A percentile compares a stretch with the other conserved stretches of the same genome.
Evolutionary conservation across 1,284 basidiomycete genomes (phyloP).

Genomic region (Stereum hirsutum): DNA sequence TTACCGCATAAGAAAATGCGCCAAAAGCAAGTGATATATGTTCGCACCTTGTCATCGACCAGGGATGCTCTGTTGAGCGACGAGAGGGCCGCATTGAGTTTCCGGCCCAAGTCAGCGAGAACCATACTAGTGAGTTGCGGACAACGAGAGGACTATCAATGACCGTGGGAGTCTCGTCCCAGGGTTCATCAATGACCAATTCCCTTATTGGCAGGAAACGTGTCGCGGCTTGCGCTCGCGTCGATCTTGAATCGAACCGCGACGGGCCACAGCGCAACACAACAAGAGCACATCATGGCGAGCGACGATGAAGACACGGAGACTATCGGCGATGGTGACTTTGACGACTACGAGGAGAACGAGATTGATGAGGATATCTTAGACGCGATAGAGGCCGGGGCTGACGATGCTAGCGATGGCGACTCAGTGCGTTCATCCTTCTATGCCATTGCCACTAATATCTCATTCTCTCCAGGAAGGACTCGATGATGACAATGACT

Average conservation of each 20-base stretch:
- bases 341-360: slow-evolving; percentile 37
- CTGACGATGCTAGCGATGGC: slow-evolving; percentile 35
- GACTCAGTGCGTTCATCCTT: slow-evolving; percentile 13
- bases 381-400: slow-evolving; percentile 46
- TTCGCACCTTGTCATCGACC: slow-evolving; percentile 78
- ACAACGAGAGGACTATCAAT: slow-evolving; percentile 87
- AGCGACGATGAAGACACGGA: slow-evolving; percentile 62
- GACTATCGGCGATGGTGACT: slow-evolving; percentile 39
- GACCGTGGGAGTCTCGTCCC: slow-evolving; percentile 8
- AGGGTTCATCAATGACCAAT: slow-evolving; percentile 1
- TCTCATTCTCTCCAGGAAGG: slow-evolving; percentile 19
- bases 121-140: slow-evolving; percentile 75
- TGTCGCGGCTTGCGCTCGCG: too few species aligned
- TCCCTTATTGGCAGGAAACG: too few species aligned
- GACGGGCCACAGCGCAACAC: too few species aligned
- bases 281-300: slow-evolving; percentile 37
- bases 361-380: slow-evolving; percentile 47
- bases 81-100: slow-evolving; percentile 89
- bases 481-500: too few species aligned
- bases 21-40: slow-evolving; percentile 8
- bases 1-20: slow-evolving; percentile 8
- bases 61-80: slow-evolving; percentile 82
- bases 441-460: slow-evolving; percentile 1
- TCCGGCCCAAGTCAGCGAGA: slow-evolving; percentile 89
- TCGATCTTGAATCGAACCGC: too few species aligned